A percentile compares a stretch with the other conserved stretches of the same genome.
Evolutionary conservation across 306 rosid genomes (phyloP).

Genomic region (Pterocarpus santalinus): DNA sequence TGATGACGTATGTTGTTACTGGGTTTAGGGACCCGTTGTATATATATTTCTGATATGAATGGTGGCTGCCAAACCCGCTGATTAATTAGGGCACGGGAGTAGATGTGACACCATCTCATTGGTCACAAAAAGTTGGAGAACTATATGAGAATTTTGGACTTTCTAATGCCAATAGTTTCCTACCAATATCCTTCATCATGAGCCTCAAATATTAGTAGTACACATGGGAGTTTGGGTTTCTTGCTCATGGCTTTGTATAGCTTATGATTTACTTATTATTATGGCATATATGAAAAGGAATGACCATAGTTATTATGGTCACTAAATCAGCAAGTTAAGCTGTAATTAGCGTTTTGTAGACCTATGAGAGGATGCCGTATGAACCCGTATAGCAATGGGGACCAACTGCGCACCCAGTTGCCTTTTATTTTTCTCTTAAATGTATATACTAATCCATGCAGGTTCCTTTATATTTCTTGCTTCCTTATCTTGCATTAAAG

Average conservation of each 20-base stretch:
- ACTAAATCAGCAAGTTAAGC: constrained; percentile 34
- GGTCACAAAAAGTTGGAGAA: constrained; percentile 50
- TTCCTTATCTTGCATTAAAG: constrained; percentile 48
- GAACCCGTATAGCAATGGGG: constrained; percentile 45
- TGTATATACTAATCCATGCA: constrained; percentile 38
- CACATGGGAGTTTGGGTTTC: constrained; percentile 56
- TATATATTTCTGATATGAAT: constrained; percentile 18
- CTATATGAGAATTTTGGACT: constrained; percentile 55
- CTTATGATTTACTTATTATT: constrained; percentile 63
- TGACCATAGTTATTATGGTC: constrained; percentile 36
- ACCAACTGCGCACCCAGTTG: constrained; percentile 40
- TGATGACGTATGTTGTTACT: background rate
- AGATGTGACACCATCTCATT: constrained; percentile 54
- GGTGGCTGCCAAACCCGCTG: constrained; percentile 38
- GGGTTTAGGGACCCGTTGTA: constrained; percentile 22
- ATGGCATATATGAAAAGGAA: constrained; percentile 45
- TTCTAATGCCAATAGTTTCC: constrained; percentile 28
- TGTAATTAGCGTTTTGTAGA: background rate
- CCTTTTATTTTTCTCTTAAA: constrained; percentile 52
- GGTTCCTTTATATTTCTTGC: constrained; percentile 43
- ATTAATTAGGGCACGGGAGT: constrained; percentile 44
- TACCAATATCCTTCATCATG: constrained; percentile 56
- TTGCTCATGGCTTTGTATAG: constrained; percentile 51
- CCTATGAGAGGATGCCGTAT: constrained; percentile 48
- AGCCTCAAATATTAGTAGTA: constrained; percentile 33